Evolutionary conservation across 2,329 filamentous ascomycete genomes (phyloP).

Genomic region (Colletotrichum endophyticum): DNA sequence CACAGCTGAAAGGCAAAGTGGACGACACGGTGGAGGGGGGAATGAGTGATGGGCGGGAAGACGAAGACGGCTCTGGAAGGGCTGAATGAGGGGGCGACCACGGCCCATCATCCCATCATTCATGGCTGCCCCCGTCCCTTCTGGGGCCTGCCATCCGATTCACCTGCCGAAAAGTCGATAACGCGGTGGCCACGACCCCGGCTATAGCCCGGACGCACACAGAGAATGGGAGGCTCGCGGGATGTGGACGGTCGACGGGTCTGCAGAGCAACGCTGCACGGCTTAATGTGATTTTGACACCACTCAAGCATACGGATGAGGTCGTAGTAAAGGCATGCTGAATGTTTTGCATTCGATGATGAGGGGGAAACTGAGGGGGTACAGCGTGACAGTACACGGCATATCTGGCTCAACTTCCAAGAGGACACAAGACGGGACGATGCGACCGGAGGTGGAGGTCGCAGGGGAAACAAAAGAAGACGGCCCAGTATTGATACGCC

Average conservation of each 20-base stretch:
- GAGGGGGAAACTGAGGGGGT: neutral
- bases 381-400: neutral
- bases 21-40: neutral
- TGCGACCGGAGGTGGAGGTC: neutral
- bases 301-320: neutral
- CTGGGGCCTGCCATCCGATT: neutral
- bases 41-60: neutral
- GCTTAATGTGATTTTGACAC: neutral
- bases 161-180: conserved; percentile 17
- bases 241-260: neutral
- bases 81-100: neutral
- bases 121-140: neutral
- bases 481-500: conserved; percentile 2
- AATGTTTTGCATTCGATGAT: neutral
- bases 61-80: neutral
- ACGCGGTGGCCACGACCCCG: neutral
- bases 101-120: neutral
- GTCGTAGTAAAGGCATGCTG: neutral
- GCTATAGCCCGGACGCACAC: neutral
- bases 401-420: neutral
- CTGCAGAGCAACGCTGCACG: neutral
- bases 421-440: neutral
- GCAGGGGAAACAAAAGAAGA: neutral
- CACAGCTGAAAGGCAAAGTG: neutral
- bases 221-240: neutral